A percentile compares a stretch with the other conserved stretches of the same genome.
phyloP scores from a whole-genome alignment of 257 asterid genomes.

The Ocimum tenuiflorum region DNA sequence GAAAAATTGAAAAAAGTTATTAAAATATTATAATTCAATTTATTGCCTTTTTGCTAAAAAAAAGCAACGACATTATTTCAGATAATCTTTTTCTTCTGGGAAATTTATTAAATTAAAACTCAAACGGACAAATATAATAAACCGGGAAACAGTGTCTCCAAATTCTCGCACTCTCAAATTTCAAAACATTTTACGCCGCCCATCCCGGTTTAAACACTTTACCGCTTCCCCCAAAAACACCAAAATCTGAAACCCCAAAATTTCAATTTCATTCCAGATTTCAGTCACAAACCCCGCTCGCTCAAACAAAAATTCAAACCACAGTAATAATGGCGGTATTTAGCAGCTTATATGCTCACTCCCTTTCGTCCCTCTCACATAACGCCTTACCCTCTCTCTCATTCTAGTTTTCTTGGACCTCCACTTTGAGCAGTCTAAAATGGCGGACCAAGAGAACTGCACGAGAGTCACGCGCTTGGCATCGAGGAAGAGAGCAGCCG shows the following conservation, averaged over 20 bases:
- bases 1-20: too few relatives aligned
- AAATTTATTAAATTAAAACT: too few relatives aligned
- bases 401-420: slow-evolving; percentile 11
- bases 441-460: slow-evolving; percentile 63
- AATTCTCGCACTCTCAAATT: not conserved
- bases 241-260: not conserved
- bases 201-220: not conserved
- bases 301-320: slow-evolving; percentile 26
- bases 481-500: slow-evolving; percentile 70
- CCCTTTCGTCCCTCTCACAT: slow-evolving; percentile 12
- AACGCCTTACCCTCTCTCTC: not conserved
- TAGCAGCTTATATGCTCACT: slow-evolving; percentile 20
- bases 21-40: too few relatives aligned
- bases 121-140: too few relatives aligned
- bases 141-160: too few relatives aligned
- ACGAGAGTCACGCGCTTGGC: slow-evolving; percentile 67
- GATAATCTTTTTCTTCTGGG: too few relatives aligned
- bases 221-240: not conserved
- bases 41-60: too few relatives aligned
- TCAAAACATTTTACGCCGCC: not conserved
- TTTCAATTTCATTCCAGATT: slow-evolving; percentile 18
- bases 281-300: slow-evolving; percentile 18
- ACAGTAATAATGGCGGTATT: slow-evolving; percentile 28
- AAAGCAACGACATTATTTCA: too few relatives aligned
- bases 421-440: slow-evolving; percentile 14